Percentiles rank a stretch among this genome's conserved stretches.
phyloP scores from a whole-genome alignment of 441 rosid species.

The Capsella rubella region DNA sequence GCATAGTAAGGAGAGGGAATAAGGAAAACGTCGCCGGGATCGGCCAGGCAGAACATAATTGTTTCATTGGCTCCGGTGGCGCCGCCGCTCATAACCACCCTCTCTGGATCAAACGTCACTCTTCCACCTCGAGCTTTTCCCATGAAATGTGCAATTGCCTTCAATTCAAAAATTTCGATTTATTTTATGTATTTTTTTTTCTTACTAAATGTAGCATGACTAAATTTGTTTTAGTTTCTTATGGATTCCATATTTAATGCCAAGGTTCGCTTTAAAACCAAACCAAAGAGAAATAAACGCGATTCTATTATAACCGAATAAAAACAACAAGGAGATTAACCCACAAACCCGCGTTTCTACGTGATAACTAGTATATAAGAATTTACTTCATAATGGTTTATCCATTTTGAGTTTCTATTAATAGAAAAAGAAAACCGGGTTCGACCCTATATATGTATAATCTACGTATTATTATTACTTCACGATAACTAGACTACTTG shows the following conservation, averaged over 20 bases:
- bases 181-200: too few species aligned
- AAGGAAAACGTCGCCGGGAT: slow-evolving; percentile 66
- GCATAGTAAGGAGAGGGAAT: slow-evolving; percentile 68
- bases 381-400: too few species aligned
- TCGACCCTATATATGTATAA: too few species aligned
- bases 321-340: neutral
- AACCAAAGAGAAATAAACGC: neutral
- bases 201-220: neutral
- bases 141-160: slow-evolving; percentile 72
- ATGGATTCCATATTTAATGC: neutral
- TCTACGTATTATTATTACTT: neutral
- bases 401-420: too few species aligned
- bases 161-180: neutral
- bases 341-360: too few species aligned
- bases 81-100: slow-evolving; percentile 70
- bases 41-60: slow-evolving; percentile 63
- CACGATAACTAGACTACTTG: neutral
- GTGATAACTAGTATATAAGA: too few species aligned
- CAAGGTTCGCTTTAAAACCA: neutral
- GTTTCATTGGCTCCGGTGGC: slow-evolving; percentile 76
- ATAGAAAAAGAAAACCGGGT: too few species aligned
- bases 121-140: slow-evolving; percentile 53
- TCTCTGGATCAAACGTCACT: slow-evolving; percentile 56
- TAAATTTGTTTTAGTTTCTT: neutral
- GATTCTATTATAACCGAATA: neutral